Conservation (phyloP, 1,139 yeast species). For the Magnusiomyces fungicola region DNA sequence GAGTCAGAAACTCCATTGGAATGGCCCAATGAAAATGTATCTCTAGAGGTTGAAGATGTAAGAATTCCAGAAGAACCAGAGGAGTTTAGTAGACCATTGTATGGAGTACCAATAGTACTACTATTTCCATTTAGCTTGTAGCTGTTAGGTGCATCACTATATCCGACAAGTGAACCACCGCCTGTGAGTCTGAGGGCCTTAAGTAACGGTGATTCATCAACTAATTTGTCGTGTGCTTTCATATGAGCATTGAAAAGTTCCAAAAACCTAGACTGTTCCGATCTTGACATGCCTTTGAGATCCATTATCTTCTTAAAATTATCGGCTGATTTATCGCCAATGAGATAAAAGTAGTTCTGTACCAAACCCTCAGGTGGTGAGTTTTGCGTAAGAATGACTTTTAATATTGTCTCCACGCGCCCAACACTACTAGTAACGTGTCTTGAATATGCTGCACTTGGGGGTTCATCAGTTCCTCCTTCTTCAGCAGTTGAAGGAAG, state of each 20-base stretch:
- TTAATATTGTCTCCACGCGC: conserved; percentile 55
- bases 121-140: neutral
- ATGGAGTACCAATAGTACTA: neutral
- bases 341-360: conserved; percentile 55
- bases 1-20: neutral
- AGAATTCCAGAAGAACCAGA: neutral
- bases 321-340: conserved; percentile 55
- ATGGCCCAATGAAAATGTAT: neutral
- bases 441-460: conserved; percentile 34
- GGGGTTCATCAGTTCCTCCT: conserved; percentile 13
- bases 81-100: neutral
- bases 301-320: conserved; percentile 61
- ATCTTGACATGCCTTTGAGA: conserved; percentile 49
- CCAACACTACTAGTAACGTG: conserved; percentile 45
- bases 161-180: conserved; percentile 3
- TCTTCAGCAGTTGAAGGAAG: conserved; percentile 38
- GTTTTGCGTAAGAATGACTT: conserved; percentile 54
- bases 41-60: neutral
- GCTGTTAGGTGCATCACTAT: conserved; percentile 1
- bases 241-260: conserved; percentile 57
- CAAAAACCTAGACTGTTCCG: conserved; percentile 43
- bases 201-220: conserved; percentile 41
- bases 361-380: conserved; percentile 63
- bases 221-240: conserved; percentile 42
- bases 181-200: conserved; percentile 21